These are phyloP conservation scores for Colletotrichum aenigma DNA, from an alignment of 2,329 filamentous ascomycete species.

Conservation along the genomic window DNA sequence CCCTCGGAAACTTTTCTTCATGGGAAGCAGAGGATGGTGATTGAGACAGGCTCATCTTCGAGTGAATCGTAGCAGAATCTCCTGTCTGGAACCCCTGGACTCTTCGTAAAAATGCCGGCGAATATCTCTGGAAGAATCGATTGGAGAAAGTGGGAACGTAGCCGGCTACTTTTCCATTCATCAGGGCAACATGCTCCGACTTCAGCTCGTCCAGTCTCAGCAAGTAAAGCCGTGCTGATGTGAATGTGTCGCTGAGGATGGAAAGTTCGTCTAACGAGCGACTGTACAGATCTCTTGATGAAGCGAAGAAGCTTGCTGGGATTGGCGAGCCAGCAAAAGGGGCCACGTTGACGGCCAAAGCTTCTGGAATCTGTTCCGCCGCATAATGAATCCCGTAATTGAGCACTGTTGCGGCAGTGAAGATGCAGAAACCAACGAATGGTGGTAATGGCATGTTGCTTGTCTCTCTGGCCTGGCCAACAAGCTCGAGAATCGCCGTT, in stretches of 20 bases:
- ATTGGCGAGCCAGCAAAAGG: slow-evolving; percentile 6
- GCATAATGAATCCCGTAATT: not conserved
- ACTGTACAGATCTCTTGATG: not conserved
- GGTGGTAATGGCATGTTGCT: not conserved
- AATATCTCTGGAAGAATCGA: slow-evolving; percentile 6
- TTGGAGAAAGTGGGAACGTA: not conserved
- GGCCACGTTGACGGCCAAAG: not conserved
- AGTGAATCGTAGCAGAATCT: not conserved
- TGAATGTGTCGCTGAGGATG: not conserved
- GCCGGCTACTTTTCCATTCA: not conserved
- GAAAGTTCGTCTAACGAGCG: not conserved
- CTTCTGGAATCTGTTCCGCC: not conserved
- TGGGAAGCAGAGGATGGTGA: not conserved
- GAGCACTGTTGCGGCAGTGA: slow-evolving; percentile 4
- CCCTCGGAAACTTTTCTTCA: not conserved
- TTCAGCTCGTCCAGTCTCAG: not conserved
- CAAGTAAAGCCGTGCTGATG: not conserved
- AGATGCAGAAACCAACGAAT: slow-evolving; percentile 4
- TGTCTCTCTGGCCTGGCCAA: not conserved
- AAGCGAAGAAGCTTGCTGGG: not conserved
- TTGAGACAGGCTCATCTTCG: not conserved
- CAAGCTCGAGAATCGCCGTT: slow-evolving; percentile 1
- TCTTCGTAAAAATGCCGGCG: not conserved
- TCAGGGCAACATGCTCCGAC: not conserved
- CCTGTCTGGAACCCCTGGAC: not conserved